phyloP scores from a whole-genome alignment of 73 alveolate species.

The Paramecium biaurelia region DNA sequence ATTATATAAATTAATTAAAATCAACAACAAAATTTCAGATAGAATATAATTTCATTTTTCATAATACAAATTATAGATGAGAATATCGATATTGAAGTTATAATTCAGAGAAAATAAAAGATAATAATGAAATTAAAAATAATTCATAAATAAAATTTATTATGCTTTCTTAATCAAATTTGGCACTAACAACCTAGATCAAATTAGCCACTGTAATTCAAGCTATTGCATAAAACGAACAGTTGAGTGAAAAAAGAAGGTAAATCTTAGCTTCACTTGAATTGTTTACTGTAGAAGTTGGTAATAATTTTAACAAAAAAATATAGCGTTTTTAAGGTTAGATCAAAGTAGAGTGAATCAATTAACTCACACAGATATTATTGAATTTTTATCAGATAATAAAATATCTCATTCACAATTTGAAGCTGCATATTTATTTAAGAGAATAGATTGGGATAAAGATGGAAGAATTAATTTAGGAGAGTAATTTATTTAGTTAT shows the following conservation, averaged over 20 bases:
- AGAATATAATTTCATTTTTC: too few relatives aligned
- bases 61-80: too few relatives aligned
- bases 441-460: slow-evolving; percentile 8
- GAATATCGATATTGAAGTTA: too few relatives aligned
- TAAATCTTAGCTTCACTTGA: not conserved
- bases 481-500: not conserved
- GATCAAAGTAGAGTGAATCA: not conserved
- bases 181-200: not conserved
- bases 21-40: too few relatives aligned
- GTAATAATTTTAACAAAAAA: not conserved
- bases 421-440: slow-evolving; percentile 32
- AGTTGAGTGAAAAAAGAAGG: not conserved
- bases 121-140: not conserved
- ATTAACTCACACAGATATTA: not conserved
- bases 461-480: slow-evolving; percentile 3
- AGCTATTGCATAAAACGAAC: not conserved
- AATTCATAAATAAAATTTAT: not conserved
- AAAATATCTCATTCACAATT: not conserved
- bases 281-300: not conserved
- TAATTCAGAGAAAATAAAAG: too few relatives aligned
- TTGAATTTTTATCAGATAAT: not conserved
- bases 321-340: not conserved
- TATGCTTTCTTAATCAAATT: not conserved
- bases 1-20: too few relatives aligned
- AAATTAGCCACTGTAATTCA: not conserved